Base-by-base conservation (phyloP, 768 basidiomycete species). In the Mycena pura region DNA sequence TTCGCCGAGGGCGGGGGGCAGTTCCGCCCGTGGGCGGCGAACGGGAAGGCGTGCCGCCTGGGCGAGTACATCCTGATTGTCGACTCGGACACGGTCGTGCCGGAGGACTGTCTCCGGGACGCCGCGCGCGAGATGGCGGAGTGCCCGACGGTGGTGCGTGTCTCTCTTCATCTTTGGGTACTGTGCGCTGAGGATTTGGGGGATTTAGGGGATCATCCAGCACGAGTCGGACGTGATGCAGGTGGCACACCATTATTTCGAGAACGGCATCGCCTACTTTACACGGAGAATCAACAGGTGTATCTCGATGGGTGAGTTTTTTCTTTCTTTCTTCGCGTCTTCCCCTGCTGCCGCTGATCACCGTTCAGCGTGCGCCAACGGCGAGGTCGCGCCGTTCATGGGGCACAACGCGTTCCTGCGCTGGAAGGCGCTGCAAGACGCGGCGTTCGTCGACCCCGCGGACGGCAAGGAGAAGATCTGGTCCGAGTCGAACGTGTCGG, bases 331-430 rank as follows among this genome's bases (percentile, higher is more conserved):
- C 54, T 36, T 48, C 31, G 27, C 36, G 80, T 72, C 69, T 78
- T 43, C 38, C 15, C 53, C 19, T 27, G n/a, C 3, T 38, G 1
- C 57, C 29, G 25, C 32, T 45, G 6, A 52, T 43, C 46, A 7
- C 1, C 31, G 21, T 22, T 28, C 81, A 89, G 86, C 88, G 13
- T 86, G 86, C 61, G 89, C 91, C 3, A 93, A 93, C 64, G 91
- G 91, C 36, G 90, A 92, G 71, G 86, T 92, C 19, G 88, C 87
- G 3, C 91, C 91, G 0, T 93, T 93, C 68, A 89, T 93, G 69
- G 91, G 91, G 3, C 92, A 93, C 72, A 92, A 94, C 66, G 92
- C 92, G 62, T 95, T 95, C 73, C 74, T 96, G 29, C 84, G 93
- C 9, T 96, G 93, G 94, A 82, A 84, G 24, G 93, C 93, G 0